Evolutionary conservation across 2,329 filamentous ascomycete genomes (phyloP).

Genomic region (Aspergillus sp.): DNA sequence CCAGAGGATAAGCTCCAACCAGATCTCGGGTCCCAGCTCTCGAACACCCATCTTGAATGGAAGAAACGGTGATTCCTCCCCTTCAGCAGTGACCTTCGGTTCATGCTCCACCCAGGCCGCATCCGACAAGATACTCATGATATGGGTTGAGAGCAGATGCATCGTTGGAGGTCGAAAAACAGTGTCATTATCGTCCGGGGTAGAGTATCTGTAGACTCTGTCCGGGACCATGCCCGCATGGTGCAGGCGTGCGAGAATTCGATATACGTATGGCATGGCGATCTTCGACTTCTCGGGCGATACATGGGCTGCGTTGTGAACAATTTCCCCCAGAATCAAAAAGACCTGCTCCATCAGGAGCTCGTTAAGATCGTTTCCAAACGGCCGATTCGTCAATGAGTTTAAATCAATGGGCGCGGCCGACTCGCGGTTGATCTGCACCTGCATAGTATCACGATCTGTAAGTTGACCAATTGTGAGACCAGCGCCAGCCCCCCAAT

Average conservation of each 20-base stretch:
- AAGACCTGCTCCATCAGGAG: constrained; percentile 30
- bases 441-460: constrained; percentile 2
- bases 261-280: constrained; percentile 38
- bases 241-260: constrained; percentile 37
- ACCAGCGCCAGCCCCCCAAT: constrained; percentile 13
- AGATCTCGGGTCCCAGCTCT: constrained; percentile 39
- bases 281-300: constrained; percentile 23
- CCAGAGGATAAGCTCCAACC: constrained; percentile 43
- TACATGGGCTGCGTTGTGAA: constrained; percentile 33
- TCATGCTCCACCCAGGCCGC: constrained; percentile 37
- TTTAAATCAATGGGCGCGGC: constrained; percentile 11
- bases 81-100: constrained; percentile 27
- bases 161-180: constrained; percentile 35
- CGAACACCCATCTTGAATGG: constrained; percentile 33
- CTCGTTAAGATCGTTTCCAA: constrained; percentile 13
- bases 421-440: constrained; percentile 4
- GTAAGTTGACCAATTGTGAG: constrained; percentile 24
- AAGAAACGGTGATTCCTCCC: constrained; percentile 29
- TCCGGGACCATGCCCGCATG: constrained; percentile 35
- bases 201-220: constrained; percentile 33
- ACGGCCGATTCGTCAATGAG: constrained; percentile 16
- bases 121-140: constrained; percentile 40
- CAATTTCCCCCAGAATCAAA: constrained; percentile 30
- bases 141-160: constrained; percentile 34
- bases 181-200: constrained; percentile 18